Conservation (phyloP, 225 moss, liverwort and hornwort species). For the Physcomitrium patens region DNA sequence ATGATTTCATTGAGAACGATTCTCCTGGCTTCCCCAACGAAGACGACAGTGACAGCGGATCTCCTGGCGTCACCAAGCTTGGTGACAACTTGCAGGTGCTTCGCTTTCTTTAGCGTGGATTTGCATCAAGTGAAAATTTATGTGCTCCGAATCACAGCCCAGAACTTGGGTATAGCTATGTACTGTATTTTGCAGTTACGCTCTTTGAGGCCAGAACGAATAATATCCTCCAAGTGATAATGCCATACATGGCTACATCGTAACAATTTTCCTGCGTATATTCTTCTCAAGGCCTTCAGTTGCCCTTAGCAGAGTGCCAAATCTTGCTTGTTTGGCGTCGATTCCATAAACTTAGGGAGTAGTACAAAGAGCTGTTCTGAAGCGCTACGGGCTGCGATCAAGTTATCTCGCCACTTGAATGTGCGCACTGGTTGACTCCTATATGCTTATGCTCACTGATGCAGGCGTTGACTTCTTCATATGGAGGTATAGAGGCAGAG, state of each 20-base stretch:
- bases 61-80: constrained; percentile 40
- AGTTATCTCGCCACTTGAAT: too few relatives aligned
- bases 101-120: not conserved
- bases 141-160: not conserved
- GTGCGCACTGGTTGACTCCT: not conserved
- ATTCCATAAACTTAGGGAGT: too few relatives aligned
- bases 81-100: constrained; percentile 59
- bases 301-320: too few relatives aligned
- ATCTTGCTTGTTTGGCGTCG: too few relatives aligned
- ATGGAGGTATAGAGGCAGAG: constrained; percentile 49
- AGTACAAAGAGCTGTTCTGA: too few relatives aligned
- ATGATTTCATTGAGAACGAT: constrained; percentile 68
- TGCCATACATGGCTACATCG: too few relatives aligned
- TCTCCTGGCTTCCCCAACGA: constrained; percentile 36
- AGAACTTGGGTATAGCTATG: not conserved
- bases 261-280: too few relatives aligned
- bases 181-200: too few relatives aligned
- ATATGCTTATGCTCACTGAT: constrained; percentile 6
- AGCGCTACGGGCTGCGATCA: too few relatives aligned
- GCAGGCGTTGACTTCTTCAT: constrained; percentile 57
- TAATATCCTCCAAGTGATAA: not conserved
- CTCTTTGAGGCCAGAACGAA: too few relatives aligned
- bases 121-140: not conserved
- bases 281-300: too few relatives aligned
- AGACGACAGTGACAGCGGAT: constrained; percentile 49